Conservation (phyloP, 345 rosid genomes). For the Sapria himalayana region DNA sequence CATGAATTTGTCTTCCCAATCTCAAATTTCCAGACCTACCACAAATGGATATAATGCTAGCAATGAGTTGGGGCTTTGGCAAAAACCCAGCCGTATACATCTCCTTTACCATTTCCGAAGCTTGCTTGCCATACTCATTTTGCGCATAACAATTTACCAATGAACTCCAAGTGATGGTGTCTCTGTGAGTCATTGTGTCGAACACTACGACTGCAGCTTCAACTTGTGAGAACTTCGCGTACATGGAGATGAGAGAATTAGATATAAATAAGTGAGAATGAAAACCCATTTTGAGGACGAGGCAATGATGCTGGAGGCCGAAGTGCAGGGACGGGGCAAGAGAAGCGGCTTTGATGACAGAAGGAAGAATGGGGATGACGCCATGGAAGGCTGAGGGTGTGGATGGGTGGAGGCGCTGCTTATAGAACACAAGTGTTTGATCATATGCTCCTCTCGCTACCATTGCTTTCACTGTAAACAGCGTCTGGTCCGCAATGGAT, state of each 20-base stretch:
- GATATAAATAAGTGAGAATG: conserved; percentile 17
- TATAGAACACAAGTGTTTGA: conserved; percentile 15
- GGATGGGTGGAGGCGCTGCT: conserved; percentile 12
- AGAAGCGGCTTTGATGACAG: conserved; percentile 29
- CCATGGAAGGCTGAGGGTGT: conserved; percentile 13
- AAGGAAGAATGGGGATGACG: conserved; percentile 22
- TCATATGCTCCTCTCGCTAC: conserved; percentile 14
- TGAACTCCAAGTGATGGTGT: conserved; percentile 23
- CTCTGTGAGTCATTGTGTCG: conserved; percentile 25
- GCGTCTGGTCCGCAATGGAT: background rate
- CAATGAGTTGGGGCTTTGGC: conserved; percentile 30
- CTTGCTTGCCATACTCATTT: conserved; percentile 14
- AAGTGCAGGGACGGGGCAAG: conserved; percentile 7
- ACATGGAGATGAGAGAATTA: conserved; percentile 30
- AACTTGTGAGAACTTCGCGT: conserved; percentile 10
- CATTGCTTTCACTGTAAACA: conserved; percentile 14
- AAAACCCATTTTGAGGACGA: conserved; percentile 25
- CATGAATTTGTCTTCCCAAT: conserved; percentile 25
- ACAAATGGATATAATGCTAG: conserved; percentile 19
- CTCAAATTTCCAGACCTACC: conserved; percentile 9
- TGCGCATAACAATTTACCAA: conserved; percentile 16
- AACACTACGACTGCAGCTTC: conserved; percentile 15
- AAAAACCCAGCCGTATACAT: conserved; percentile 20
- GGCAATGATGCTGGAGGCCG: conserved; percentile 22
- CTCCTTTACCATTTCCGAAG: conserved; percentile 13